phyloP scores from a whole-genome alignment of 345 rosid species.

The Eucalyptus sp. region DNA sequence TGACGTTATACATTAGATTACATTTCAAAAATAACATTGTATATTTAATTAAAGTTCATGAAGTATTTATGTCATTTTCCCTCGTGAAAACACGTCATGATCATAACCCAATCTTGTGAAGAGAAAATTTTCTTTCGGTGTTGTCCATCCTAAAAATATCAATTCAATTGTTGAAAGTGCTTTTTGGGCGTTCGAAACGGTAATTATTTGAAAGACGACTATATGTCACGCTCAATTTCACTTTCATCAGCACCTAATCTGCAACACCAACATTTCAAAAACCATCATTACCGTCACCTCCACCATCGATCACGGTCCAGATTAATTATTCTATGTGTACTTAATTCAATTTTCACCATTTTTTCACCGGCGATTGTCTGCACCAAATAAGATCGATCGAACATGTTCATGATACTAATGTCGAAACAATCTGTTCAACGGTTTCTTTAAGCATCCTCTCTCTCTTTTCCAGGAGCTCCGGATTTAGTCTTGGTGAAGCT shows the following conservation, averaged over 20 bases:
- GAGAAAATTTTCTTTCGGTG: neutral
- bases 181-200: rapidly evolving
- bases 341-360: neutral
- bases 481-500: neutral
- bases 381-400: neutral
- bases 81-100: neutral
- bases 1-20: rapidly evolving
- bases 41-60: no score
- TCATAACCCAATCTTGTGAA: neutral
- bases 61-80: no score
- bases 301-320: neutral
- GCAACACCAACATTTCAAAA: neutral
- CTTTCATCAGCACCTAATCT: neutral
- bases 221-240: neutral
- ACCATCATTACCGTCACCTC: neutral
- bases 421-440: neutral
- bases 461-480: neutral
- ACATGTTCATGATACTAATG: neutral
- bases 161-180: neutral
- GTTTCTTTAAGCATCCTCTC: neutral
- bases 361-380: neutral
- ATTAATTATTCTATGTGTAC: neutral
- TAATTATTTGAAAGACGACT: neutral
- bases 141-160: neutral
- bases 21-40: rapidly evolving